phyloP scores from a whole-genome alignment of 768 basidiomycete species.

The Ephemerocybe angulata region DNA sequence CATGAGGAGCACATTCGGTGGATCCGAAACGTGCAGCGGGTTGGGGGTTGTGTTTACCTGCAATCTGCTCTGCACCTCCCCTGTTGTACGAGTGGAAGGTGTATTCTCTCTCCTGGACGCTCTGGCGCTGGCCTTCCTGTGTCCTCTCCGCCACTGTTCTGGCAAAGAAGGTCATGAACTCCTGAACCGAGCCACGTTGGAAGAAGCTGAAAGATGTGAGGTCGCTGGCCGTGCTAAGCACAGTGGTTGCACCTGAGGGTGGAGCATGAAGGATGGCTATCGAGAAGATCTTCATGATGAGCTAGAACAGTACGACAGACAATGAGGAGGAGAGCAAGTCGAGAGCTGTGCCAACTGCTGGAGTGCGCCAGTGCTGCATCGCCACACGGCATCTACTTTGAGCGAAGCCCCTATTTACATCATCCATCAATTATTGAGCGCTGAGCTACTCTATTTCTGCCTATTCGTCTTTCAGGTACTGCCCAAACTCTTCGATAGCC shows the following conservation, averaged over 20 bases:
- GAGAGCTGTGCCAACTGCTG: not conserved
- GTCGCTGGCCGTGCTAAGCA: slow-evolving; percentile 70
- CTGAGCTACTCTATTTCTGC: too few species aligned
- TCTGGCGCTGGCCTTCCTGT: slow-evolving; percentile 83
- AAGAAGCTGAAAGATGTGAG: slow-evolving; percentile 93
- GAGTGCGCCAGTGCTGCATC: not conserved
- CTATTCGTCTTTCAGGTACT: not conserved
- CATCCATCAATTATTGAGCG: not conserved
- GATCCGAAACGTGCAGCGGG: not conserved
- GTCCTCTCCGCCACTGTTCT: slow-evolving; percentile 92
- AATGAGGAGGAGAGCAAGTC: not conserved
- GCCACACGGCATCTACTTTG: too few species aligned
- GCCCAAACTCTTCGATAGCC: slow-evolving; percentile 11
- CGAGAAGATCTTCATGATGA: slow-evolving; percentile 80
- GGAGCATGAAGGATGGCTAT: slow-evolving; percentile 72
- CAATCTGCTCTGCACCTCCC: slow-evolving; percentile 73
- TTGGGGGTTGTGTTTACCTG: not conserved
- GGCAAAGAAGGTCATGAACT: slow-evolving; percentile 93
- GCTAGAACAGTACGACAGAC: not conserved
- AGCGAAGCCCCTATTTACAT: not conserved
- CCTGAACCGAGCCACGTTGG: slow-evolving; percentile 79
- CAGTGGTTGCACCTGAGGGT: slow-evolving; percentile 55
- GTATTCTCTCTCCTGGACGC: slow-evolving; percentile 90
- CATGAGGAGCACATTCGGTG: not conserved
- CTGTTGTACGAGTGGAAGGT: slow-evolving; percentile 92